phyloP scores from a whole-genome alignment of 116 monocot species.

The Dioscorea cayenensis region DNA sequence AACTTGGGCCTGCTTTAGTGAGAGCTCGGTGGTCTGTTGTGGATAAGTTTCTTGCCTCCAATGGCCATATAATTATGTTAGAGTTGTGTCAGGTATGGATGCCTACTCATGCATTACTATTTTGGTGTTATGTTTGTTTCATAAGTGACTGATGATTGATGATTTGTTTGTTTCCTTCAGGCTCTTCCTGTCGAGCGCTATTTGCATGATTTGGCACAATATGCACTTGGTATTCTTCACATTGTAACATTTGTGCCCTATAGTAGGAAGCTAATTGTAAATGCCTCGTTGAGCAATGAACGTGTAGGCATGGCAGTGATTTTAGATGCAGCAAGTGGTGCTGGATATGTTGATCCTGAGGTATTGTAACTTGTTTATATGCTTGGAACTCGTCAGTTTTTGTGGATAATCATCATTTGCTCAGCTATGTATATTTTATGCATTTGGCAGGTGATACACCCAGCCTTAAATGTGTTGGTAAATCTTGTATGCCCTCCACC shows the following conservation, averaged over 20 bases:
- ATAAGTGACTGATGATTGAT: background rate
- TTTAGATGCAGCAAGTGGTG: conserved; percentile 78
- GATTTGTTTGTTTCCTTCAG: conserved; percentile 19
- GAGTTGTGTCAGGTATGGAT: conserved; percentile 81
- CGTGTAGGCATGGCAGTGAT: conserved; percentile 94
- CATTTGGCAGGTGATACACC: conserved; percentile 62
- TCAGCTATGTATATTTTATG: background rate
- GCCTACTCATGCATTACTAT: background rate
- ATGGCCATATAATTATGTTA: conserved; percentile 87
- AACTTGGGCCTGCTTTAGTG: conserved; percentile 87
- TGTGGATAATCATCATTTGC: background rate
- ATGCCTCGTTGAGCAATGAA: conserved; percentile 86
- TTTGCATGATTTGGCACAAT: conserved; percentile 91
- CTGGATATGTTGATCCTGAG: conserved; percentile 83
- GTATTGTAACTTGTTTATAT: conserved; percentile 20
- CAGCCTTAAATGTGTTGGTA: conserved; percentile 79
- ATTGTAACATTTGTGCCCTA: conserved; percentile 80
- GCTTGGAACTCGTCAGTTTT: background rate
- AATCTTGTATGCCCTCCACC: conserved; percentile 99
- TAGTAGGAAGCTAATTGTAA: conserved; percentile 76
- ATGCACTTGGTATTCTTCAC: conserved; percentile 94
- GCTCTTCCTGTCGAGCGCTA: conserved; percentile 86
- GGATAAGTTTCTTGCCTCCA: conserved; percentile 77
- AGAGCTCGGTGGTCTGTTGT: conserved; percentile 83
- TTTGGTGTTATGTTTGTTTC: background rate